Evolutionary conservation across 768 basidiomycete genomes (phyloP), one percentile per base, ranked within the genome.

Genomic region (Auriscalpium vulgare): DNA sequence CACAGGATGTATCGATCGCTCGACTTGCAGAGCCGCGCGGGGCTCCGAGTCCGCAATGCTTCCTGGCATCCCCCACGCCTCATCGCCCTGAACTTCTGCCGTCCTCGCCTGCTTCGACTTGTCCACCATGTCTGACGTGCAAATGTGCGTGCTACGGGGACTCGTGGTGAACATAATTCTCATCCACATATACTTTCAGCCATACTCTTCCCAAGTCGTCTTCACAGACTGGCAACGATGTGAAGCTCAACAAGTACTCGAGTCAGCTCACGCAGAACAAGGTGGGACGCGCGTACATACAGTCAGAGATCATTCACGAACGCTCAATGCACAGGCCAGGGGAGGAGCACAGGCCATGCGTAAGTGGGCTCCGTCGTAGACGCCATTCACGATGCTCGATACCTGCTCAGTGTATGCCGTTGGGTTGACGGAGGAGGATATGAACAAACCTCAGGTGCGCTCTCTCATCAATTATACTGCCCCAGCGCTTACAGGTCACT

Each of bases 281-380:
- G 77, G 88, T 84, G 35, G 52, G 68, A 29, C 4, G 2, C 29
- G 29, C 29, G 29, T 29, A 29, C 4, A 29, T 2, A 29, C 7
- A 29, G 4, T 7, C 29, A 29, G 29, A 29, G 29, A 29, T 2
- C 29, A 29, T 29, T 7, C 29, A 29, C 29, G 51, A 13, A 40
- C 36, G 19, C 14, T 37, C 51, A 16, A 40, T 4, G 14, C 35
- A 17, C 55, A 84, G 83, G 69, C 73, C 56, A 82, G 78, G 51
- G 90, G 89, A 59, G 85, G 82, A 38, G 88, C 90, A 9, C 88
- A 92, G 69, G 90, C 90, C 37, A 92, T 92, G 91, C 74, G 89
- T 91, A 64, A 69, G 85, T 68, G 43, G 8, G 56, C 16, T 3
- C n/a, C 34, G 11, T 37, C n/a, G 19, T 35, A 44, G 40, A 37